A percentile compares a stretch with the other conserved stretches of the same genome.
Evolutionary conservation across 192 early-diverging fungal species (phyloP).

Genomic region (Chytriomyces sp.): DNA sequence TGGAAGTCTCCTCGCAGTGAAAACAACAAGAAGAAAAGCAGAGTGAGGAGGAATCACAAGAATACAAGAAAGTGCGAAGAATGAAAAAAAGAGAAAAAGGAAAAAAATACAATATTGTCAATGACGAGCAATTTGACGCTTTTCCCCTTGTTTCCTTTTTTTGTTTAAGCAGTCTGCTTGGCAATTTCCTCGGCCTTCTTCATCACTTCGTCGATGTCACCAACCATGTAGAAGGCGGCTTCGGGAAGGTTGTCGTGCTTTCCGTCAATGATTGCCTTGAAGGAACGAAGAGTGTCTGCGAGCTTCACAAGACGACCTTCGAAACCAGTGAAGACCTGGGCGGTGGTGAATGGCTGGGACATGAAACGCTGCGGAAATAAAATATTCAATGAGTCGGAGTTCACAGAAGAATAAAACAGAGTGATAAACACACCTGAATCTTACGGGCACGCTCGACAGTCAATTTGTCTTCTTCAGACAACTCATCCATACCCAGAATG

Average conservation of each 20-base stretch:
- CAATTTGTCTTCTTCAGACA: slow-evolving; percentile 98
- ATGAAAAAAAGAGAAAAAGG: neutral
- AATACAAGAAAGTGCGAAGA: neutral
- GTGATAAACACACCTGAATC: slow-evolving; percentile 77
- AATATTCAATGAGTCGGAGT: neutral
- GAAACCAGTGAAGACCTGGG: slow-evolving; percentile 97
- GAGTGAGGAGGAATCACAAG: neutral
- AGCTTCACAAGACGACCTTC: slow-evolving; percentile 89
- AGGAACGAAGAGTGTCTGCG: slow-evolving; percentile 92
- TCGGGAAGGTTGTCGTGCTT: slow-evolving; percentile 96
- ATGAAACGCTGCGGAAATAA: slow-evolving; percentile 76
- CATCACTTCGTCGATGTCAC: slow-evolving; percentile 92
- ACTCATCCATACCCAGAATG: slow-evolving; percentile 99
- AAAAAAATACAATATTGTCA: neutral
- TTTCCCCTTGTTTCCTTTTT: neutral
- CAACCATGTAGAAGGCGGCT: slow-evolving; percentile 97
- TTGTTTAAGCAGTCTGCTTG: slow-evolving; percentile 55
- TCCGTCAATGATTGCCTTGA: slow-evolving; percentile 95
- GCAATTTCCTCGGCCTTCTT: slow-evolving; percentile 87
- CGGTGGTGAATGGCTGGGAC: slow-evolving; percentile 97
- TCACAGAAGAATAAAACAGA: neutral
- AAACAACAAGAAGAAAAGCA: neutral
- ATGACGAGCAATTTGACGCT: too few relatives aligned
- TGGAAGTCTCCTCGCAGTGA: too few relatives aligned
- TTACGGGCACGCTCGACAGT: slow-evolving; percentile 99